Base-by-base conservation (phyloP, 768 basidiomycete species). In the Cystofilobasidium ferigula region DNA sequence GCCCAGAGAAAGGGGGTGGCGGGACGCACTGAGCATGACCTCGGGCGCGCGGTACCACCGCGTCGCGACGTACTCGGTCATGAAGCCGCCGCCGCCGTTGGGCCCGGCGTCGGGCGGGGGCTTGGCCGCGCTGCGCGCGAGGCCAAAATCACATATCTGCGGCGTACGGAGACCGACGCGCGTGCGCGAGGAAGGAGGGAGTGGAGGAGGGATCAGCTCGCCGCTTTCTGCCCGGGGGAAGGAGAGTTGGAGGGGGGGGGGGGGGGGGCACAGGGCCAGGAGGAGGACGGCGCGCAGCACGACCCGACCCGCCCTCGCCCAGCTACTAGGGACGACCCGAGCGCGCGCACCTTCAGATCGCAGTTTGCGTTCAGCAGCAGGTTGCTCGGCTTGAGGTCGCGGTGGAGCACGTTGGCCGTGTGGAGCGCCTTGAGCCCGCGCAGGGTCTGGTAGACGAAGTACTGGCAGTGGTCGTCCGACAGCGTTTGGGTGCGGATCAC, bases 11-110 rank as follows among this genome's bases (percentile, higher is more conserved):
- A 12, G 34, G 18, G 6, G 26, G 18, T 30, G 18, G 1, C 16
- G 6, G 20, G 24, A 61, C 26, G 12, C 24, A 43, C 92, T 95
- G 60, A 99, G 81, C 95, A 99, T 99, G 78, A 99, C 93, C 76
- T 99, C 95, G 0, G 95, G 95, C 0, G 95, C 95, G 42, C 95
- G 85, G 74, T 98, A 99, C 95, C 95, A 99, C 71, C 95, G 81
- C 30, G 95, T 98, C 2, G 95, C 94, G 57, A 99, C 95, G 73
- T 93, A 94, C 84, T 76, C 76, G 13, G 76, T 77, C 76, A 77
- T 77, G 67, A 73, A 73, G 0, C 75, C 75, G 22, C 70, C 53
- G 66, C 72, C 61, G 70, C 72, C 1, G 90, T 94, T 90, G 3
- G 70, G 70, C 26, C 69, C 64, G 2, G 69, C 69, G 53, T 70